Base-by-base conservation (phyloP, 2,329 filamentous ascomycete species). In the Exophiala calicioides region DNA sequence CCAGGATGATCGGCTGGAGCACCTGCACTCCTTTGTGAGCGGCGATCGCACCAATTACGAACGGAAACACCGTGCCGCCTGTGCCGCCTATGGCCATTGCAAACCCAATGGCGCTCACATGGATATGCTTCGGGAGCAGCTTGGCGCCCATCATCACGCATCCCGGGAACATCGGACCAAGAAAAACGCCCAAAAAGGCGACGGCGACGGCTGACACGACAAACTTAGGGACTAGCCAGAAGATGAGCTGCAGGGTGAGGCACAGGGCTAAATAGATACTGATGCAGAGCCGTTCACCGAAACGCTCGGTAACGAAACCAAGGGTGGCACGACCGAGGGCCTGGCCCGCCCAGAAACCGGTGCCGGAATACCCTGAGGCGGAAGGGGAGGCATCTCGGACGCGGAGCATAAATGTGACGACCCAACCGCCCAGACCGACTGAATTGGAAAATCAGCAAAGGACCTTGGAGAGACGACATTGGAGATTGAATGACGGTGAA, bases 321-420 rank as follows among this genome's bases (percentile, higher is more conserved):
- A 93, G 69, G 0, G 81, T 63, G 5, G 90, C 72, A 2, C 88
- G 73, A 0, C 88, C 88, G 0, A 88, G 62, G 0, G 87, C 89
- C 55, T 90, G 73, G 1, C 88, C 88, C 24, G 86, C 77, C 88
- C 88, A 93, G 69, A 90, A 59, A 1, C 57, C 84, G 0, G 87
- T 91, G 0, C 82, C 84, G 0, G 81, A 82, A 69, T 93, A 80
- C 2, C 88, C 88, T 24, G 85, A 83, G 2, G 82, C 76, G 60
- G 93, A 91, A 0, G 81, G 71, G 18, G 73, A 76, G 3, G 83
- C 87, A 27, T 84, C 66, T 10, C 90, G 79, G 18, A 90, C 82
- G 15, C 79, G 73, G n/a, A 90, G 81, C 87, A 95, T 94, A 63
- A 95, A 94, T 5, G 54, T 58, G 40, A 88, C 82, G 51, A 90